phyloP scores from a whole-genome alignment of 768 basidiomycete genomes.

The Tremella yokohamensis region DNA sequence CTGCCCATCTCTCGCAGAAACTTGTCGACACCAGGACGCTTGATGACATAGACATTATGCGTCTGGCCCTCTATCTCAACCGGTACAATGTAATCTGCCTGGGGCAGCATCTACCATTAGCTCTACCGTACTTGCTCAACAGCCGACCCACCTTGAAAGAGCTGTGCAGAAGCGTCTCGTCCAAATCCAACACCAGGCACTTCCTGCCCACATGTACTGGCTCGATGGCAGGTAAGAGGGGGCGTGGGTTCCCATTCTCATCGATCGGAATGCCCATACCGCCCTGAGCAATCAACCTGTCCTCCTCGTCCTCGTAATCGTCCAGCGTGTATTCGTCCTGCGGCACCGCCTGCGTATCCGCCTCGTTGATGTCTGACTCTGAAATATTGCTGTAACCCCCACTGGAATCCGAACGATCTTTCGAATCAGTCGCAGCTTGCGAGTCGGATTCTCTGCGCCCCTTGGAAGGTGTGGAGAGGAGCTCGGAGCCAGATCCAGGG shows the following conservation, averaged over 20 bases:
- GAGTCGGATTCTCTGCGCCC: constrained; percentile 52
- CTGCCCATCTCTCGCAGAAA: constrained; percentile 98
- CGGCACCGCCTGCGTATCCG: constrained; percentile 68
- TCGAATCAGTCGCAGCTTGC: constrained; percentile 47
- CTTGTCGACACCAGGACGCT: constrained; percentile 94
- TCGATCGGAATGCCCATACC: constrained; percentile 94
- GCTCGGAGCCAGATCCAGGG: constrained; percentile 68
- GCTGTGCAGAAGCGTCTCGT: constrained; percentile 94
- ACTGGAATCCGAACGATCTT: constrained; percentile 30
- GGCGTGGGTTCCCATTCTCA: constrained; percentile 78
- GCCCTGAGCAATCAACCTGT: constrained; percentile 79
- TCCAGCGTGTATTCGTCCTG: constrained; percentile 54
- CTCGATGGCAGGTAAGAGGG: constrained; percentile 78
- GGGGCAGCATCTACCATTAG: constrained; percentile 71
- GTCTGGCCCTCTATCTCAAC: constrained; percentile 98
- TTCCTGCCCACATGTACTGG: constrained; percentile 81
- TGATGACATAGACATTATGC: constrained; percentile 99
- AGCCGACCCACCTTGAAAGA: constrained; percentile 85
- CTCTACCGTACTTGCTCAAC: background rate
- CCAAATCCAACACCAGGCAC: constrained; percentile 92
- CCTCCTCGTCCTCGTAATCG: constrained; percentile 77
- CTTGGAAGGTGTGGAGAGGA: constrained; percentile 37
- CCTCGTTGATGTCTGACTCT: constrained; percentile 51
- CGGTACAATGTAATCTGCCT: constrained; percentile 96
- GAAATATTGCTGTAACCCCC: constrained; percentile 36